These are phyloP conservation scores for Fusarium piperis DNA, from an alignment of 2,329 filamentous ascomycete genomes.

Conservation along the genomic window DNA sequence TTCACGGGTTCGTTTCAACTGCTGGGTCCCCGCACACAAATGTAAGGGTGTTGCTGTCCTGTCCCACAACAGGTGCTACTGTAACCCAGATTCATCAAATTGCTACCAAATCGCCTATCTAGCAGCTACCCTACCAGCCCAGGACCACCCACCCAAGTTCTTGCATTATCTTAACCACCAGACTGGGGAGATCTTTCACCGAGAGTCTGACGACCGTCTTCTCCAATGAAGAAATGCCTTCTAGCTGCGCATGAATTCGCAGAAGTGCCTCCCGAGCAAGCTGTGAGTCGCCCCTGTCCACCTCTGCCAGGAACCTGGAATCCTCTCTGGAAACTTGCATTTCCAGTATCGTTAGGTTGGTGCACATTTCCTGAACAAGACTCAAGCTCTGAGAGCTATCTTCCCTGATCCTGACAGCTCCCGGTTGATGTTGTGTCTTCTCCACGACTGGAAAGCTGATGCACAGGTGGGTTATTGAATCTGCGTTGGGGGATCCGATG, in stretches of 20 bases:
- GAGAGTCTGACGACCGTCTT: constrained; percentile 20
- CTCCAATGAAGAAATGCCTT: constrained; percentile 13
- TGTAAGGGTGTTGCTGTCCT: too few relatives aligned
- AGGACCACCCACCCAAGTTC: constrained; percentile 9
- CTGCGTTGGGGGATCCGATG: constrained; percentile 15
- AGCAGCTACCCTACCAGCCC: background rate
- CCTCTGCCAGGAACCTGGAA: constrained; percentile 2
- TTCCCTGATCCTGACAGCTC: constrained; percentile 8
- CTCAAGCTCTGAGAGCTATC: constrained; percentile 4
- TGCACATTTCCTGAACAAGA: constrained; percentile 15
- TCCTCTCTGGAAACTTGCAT: constrained; percentile 4
- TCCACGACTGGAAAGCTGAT: constrained; percentile 18
- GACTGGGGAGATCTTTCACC: background rate
- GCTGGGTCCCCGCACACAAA: too few relatives aligned
- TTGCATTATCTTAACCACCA: constrained; percentile 9
- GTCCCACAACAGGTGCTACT: too few relatives aligned
- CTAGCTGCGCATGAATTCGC: constrained; percentile 17
- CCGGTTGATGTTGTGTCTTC: background rate
- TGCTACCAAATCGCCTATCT: background rate
- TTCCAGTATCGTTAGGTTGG: constrained; percentile 15
- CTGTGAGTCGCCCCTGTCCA: background rate
- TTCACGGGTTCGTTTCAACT: too few relatives aligned
- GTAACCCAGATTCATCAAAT: background rate
- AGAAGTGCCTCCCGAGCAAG: constrained; percentile 9
- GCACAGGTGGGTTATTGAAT: constrained; percentile 7